Evolutionary conservation across 2,329 filamentous ascomycete species (phyloP), one percentile per base, ranked within the genome.

Genomic region (Phoma sp.): DNA sequence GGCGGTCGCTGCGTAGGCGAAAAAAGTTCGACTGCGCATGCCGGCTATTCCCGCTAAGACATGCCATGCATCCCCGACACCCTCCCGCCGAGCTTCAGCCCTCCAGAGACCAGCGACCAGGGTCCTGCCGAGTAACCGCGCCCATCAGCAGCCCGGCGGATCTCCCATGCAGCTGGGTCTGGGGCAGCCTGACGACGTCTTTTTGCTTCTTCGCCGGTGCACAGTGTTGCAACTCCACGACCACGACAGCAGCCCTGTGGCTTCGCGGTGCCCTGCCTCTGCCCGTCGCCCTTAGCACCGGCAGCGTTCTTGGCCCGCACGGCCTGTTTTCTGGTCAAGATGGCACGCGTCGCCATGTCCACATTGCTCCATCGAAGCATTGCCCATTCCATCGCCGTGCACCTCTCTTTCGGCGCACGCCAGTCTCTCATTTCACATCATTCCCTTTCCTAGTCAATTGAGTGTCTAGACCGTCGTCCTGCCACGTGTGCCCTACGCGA

Each of bases 401-500:
- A 33, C 38, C 60, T 47, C 55, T 47, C 38, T 23, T 18, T 47
- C 36, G 43, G 20, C 51, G 39, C 51, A 52, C 61, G 50, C 55
- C 57, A 38, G 56, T 57, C 58, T 29, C 34, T 66, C 56, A 15
- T 60, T 53, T 55, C 54, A 28, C 34, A 60, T 43, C 37, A 21
- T 63, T 57, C 17, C 21, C 51, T 50, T 60, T 61, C 40, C 34
- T 64, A 43, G 47, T 53, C 42, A 23, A 48, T 50, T 57, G 46
- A 18, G 39, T 42, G 53, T 53, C 54, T 43, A 26, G 48, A 42
- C 33, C 52, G 40, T 50, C 51, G 40, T 57, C 42, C 51, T 49
- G 59, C 60, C 52, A 62, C 62, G 60, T 56, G 61, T 56, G 37
- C 30, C 37, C 53, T 59, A 61, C 67, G 62, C 66, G 60, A 66